phyloP scores from a whole-genome alignment of 495 filamentous ascomycete genomes.

The Lepidopterella palustris region DNA sequence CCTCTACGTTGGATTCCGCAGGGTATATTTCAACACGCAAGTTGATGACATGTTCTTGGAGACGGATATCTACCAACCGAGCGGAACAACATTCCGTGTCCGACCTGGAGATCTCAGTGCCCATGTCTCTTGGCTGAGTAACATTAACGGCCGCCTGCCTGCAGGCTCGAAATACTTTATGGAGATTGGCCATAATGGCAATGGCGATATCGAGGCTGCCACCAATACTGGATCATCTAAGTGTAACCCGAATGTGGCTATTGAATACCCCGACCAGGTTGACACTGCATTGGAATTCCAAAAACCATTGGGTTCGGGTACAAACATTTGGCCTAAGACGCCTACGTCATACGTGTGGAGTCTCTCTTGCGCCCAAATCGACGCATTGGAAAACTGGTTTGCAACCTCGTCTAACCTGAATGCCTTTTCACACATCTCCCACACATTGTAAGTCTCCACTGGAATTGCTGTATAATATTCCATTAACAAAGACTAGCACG shows the following conservation, averaged over 20 bases:
- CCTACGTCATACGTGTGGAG: constrained; percentile 46
- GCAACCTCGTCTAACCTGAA: constrained; percentile 42
- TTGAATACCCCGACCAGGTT: constrained; percentile 38
- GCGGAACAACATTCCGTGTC: constrained; percentile 45
- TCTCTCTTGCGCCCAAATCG: constrained; percentile 42
- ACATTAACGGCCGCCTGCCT: constrained; percentile 49
- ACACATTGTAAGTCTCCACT: constrained; percentile 45
- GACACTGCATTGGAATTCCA: constrained; percentile 50
- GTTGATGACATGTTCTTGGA: constrained; percentile 59
- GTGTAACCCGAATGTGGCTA: constrained; percentile 34
- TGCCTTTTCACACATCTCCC: constrained; percentile 51
- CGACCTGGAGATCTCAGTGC: constrained; percentile 44
- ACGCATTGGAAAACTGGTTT: constrained; percentile 49
- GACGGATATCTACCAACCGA: constrained; percentile 49
- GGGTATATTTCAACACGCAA: constrained; percentile 54
- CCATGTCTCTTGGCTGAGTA: constrained; percentile 45
- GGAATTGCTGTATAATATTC: not conserved
- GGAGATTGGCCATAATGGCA: constrained; percentile 57
- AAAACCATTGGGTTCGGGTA: constrained; percentile 53
- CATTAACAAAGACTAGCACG: constrained; percentile 32
- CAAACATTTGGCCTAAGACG: constrained; percentile 47
- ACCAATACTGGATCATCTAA: constrained; percentile 11
- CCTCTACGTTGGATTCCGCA: constrained; percentile 49
- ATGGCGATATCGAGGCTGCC: constrained; percentile 47
- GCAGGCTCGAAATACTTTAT: constrained; percentile 49